Percentiles rank a stretch among this genome's conserved stretches.
These are phyloP conservation scores for Pugionium cornutum DNA, from an alignment of 345 rosid genomes.

Conservation along the genomic window DNA sequence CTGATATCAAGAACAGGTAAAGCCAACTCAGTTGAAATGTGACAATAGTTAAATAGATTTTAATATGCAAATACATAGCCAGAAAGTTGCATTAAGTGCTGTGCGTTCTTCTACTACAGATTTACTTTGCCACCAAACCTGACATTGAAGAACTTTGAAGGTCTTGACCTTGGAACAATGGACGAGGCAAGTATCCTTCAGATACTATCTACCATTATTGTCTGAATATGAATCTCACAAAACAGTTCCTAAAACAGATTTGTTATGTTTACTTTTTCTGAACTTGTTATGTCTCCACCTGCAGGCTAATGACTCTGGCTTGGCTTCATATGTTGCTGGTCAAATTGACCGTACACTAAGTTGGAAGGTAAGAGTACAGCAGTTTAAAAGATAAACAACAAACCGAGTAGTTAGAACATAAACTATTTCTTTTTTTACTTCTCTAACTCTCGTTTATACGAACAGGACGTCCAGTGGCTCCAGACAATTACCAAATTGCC, in stretches of 20 bases:
- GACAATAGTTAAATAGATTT: not conserved
- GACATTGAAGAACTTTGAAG: constrained; percentile 93
- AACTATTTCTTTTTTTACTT: not conserved
- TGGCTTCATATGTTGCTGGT: constrained; percentile 88
- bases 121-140: constrained; percentile 77
- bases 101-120: constrained; percentile 41
- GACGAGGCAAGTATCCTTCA: constrained; percentile 51
- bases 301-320: constrained; percentile 81
- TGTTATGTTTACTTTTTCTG: constrained; percentile 9
- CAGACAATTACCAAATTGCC: constrained; percentile 82
- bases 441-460: constrained; percentile 15
- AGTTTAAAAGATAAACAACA: not conserved
- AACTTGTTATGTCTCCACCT: constrained; percentile 11
- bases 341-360: constrained; percentile 83
- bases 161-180: constrained; percentile 91
- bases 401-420: not conserved
- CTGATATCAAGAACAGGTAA: constrained; percentile 92
- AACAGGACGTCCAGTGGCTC: constrained; percentile 84
- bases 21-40: not conserved
- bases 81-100: not conserved
- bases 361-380: constrained; percentile 69
- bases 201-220: constrained; percentile 6
- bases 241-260: not conserved
- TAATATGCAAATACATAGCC: constrained; percentile 1
- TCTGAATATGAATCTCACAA: constrained; percentile 1